These are phyloP conservation scores for Rhododendron kiyosumense DNA, from an alignment of 148 eudicot genomes.

Conservation along the genomic window DNA sequence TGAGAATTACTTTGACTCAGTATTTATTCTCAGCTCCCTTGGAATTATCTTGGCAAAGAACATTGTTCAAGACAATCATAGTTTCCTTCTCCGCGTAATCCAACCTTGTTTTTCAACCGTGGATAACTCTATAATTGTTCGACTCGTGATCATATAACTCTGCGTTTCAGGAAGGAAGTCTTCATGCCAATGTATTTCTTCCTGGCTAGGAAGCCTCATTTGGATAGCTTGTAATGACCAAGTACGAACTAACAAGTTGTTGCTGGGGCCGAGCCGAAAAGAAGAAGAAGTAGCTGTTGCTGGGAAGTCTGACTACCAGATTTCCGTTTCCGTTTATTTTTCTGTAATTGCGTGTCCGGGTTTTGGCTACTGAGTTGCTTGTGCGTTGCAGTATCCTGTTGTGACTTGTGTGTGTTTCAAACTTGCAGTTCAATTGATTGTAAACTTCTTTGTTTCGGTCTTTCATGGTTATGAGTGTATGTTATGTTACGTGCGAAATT, in stretches of 20 bases:
- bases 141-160: neutral
- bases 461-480: neutral
- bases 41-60: neutral
- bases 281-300: neutral
- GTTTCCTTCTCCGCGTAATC: too few species aligned
- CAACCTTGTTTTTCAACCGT: neutral
- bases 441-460: neutral
- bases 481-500: neutral
- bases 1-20: slow-evolving; percentile 23
- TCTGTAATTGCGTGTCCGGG: neutral
- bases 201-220: slow-evolving; percentile 64
- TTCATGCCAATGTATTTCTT: slow-evolving; percentile 89
- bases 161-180: slow-evolving; percentile 64
- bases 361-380: neutral
- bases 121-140: neutral
- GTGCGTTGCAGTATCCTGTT: neutral
- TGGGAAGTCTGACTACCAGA: too few species aligned
- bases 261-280: neutral
- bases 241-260: neutral
- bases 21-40: neutral
- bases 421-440: neutral
- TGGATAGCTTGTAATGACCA: neutral
- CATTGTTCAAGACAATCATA: neutral
- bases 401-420: neutral
- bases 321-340: neutral